phyloP scores from a whole-genome alignment of 1,284 basidiomycete species.

The Malassezia equina region DNA sequence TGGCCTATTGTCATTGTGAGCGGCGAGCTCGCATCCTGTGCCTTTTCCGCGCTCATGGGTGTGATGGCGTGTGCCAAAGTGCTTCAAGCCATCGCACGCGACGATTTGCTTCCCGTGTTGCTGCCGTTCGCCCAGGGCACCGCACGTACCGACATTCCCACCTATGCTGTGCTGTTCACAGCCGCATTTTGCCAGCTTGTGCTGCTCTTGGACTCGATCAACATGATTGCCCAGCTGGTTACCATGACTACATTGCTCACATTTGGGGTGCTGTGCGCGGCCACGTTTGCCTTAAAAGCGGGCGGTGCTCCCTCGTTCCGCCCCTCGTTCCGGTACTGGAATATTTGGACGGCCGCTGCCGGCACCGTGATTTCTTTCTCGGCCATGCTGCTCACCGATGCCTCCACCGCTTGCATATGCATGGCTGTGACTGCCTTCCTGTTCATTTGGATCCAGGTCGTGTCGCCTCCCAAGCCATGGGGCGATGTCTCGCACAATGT shows the following conservation, averaged over 20 bases:
- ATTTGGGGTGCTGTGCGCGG: slow-evolving; percentile 43
- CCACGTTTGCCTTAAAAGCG: slow-evolving; percentile 45
- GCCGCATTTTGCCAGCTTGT: slow-evolving; percentile 39
- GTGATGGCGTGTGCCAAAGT: slow-evolving; percentile 46
- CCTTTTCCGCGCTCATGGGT: slow-evolving; percentile 46
- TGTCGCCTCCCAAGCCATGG: slow-evolving; percentile 46
- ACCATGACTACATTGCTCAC: slow-evolving; percentile 47
- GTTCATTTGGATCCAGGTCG: slow-evolving; percentile 42
- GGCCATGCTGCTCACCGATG: slow-evolving; percentile 46
- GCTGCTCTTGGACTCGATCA: slow-evolving; percentile 44
- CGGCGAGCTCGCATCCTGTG: slow-evolving; percentile 42
- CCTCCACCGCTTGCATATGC: slow-evolving; percentile 30
- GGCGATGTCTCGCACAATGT: slow-evolving; percentile 47
- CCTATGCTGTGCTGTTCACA: slow-evolving; percentile 40
- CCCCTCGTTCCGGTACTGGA: slow-evolving; percentile 47
- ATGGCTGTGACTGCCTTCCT: slow-evolving; percentile 37
- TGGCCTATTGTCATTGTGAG: slow-evolving; percentile 42
- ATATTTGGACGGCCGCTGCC: slow-evolving; percentile 45
- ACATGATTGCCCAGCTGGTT: slow-evolving; percentile 45
- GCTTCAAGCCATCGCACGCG: slow-evolving; percentile 45
- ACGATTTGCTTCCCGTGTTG: slow-evolving; percentile 40
- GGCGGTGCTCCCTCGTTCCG: slow-evolving; percentile 47
- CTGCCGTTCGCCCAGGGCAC: slow-evolving; percentile 44
- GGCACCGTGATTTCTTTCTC: slow-evolving; percentile 36
- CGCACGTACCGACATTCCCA: slow-evolving; percentile 38